These are phyloP conservation scores for Laguncularia racemosa DNA, from an alignment of 345 rosid species.

Conservation along the genomic window DNA sequence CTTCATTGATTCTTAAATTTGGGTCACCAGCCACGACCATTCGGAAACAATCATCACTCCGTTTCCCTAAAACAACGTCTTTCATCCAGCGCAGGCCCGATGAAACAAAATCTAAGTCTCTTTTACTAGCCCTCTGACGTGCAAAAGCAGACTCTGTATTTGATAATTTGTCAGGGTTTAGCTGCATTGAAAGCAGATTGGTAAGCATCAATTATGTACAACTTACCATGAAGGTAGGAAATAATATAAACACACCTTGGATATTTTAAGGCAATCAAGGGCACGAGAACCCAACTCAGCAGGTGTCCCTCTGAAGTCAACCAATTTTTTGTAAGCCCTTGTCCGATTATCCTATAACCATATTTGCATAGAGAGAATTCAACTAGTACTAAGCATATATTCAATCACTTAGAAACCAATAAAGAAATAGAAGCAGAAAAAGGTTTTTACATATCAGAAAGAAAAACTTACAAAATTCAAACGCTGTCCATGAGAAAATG, in stretches of 20 bases:
- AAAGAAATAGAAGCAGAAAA: conserved; percentile 5
- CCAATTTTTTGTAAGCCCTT: conserved; percentile 61
- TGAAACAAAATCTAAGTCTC: conserved; percentile 34
- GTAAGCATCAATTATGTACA: conserved; percentile 7
- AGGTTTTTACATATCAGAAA: conserved; percentile 1
- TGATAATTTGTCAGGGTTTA: conserved; percentile 50
- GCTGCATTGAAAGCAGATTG: conserved; percentile 28
- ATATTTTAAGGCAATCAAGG: conserved; percentile 63
- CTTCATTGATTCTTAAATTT: conserved; percentile 53
- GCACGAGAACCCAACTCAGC: conserved; percentile 70
- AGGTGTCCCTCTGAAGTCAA: conserved; percentile 53
- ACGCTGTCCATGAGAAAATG: conserved; percentile 45
- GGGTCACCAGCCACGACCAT: conserved; percentile 93
- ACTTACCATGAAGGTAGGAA: conserved; percentile 2
- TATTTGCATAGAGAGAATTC: neutral
- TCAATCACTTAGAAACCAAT: conserved; percentile 2
- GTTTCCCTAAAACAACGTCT: conserved; percentile 82
- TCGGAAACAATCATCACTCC: conserved; percentile 75
- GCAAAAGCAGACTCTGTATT: conserved; percentile 33
- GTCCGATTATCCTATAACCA: conserved; percentile 70
- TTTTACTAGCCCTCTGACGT: conserved; percentile 23
- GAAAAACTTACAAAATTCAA: conserved; percentile 54
- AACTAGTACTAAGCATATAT: neutral
- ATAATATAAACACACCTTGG: conserved; percentile 49
- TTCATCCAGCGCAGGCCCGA: conserved; percentile 88